phyloP scores from a whole-genome alignment of 345 rosid species.

The Odontarrhena argentea region DNA sequence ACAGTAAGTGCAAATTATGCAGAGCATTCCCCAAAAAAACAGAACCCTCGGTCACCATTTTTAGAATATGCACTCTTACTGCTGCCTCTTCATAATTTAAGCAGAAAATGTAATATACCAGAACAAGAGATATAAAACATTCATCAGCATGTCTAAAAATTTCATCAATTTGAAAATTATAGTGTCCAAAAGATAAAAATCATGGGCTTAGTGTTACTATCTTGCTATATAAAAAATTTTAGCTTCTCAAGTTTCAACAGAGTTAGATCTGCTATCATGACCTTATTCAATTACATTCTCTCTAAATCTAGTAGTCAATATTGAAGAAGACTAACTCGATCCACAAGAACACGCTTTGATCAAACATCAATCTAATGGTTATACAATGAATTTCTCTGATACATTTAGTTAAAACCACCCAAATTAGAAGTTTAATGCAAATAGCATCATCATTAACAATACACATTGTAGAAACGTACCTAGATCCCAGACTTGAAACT shows the following conservation, averaged over 20 bases:
- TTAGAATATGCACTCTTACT: background rate
- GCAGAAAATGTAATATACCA: background rate
- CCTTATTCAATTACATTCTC: background rate
- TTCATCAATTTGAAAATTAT: background rate
- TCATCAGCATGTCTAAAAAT: too few species aligned
- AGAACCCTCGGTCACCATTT: background rate
- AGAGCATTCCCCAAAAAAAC: background rate
- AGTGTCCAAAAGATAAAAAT: background rate
- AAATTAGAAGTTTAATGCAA: background rate
- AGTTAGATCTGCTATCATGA: background rate
- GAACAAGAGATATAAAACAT: background rate
- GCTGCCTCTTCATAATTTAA: background rate
- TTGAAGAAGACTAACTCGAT: background rate
- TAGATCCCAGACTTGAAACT: conserved; percentile 87
- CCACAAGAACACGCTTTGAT: background rate
- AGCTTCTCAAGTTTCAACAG: background rate
- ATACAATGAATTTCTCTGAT: conserved; percentile 1
- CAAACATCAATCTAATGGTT: conserved; percentile 19
- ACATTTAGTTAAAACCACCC: background rate
- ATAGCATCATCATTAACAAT: background rate
- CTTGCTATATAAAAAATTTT: background rate
- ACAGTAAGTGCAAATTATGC: background rate
- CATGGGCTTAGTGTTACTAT: background rate
- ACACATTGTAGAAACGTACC: conserved; percentile 40
- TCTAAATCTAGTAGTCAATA: conserved; percentile 1